These are phyloP conservation scores for Priceomyces fermenticarens DNA, from an alignment of 805 yeast species.

Conservation along the genomic window DNA sequence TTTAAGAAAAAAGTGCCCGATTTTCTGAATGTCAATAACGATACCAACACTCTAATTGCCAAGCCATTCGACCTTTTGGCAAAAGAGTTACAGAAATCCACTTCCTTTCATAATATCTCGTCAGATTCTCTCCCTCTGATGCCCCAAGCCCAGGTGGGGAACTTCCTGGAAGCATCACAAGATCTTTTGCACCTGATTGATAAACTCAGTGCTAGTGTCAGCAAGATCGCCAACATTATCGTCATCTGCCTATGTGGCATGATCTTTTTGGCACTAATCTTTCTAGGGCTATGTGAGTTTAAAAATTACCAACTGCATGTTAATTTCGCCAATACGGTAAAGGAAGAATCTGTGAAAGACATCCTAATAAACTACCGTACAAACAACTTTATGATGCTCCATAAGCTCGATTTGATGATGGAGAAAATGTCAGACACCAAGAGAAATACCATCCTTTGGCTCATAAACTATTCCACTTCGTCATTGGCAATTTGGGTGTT, in stretches of 20 bases:
- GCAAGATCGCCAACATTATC: conserved; percentile 34
- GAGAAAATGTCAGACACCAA: conserved; percentile 4
- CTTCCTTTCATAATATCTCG: conserved; percentile 13
- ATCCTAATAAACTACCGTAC: conserved; percentile 12
- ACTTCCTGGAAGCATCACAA: conserved; percentile 36
- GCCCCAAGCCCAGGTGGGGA: conserved; percentile 7
- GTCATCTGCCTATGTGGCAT: conserved; percentile 22
- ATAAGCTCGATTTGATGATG: conserved; percentile 9
- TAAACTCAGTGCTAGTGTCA: conserved; percentile 26
- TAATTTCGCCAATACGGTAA: conserved; percentile 21
- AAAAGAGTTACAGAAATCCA: conserved; percentile 30
- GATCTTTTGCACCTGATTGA: conserved; percentile 39
- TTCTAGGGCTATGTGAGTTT: conserved; percentile 44
- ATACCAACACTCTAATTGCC: conserved; percentile 51
- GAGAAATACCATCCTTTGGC: conserved; percentile 32
- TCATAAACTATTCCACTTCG: conserved; percentile 50
- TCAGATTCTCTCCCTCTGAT: conserved; percentile 4
- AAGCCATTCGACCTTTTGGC: conserved; percentile 57
- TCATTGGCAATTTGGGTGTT: conserved; percentile 49
- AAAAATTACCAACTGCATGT: conserved; percentile 46
- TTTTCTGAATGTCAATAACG: conserved; percentile 60
- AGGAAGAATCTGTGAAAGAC: conserved; percentile 9
- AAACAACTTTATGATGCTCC: conserved; percentile 7
- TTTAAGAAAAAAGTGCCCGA: conserved; percentile 58
- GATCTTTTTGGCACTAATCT: conserved; percentile 41